Base-by-base conservation (phyloP, 371 early-diverging fungal genomes). In the Apophysomyces ossiformis region DNA sequence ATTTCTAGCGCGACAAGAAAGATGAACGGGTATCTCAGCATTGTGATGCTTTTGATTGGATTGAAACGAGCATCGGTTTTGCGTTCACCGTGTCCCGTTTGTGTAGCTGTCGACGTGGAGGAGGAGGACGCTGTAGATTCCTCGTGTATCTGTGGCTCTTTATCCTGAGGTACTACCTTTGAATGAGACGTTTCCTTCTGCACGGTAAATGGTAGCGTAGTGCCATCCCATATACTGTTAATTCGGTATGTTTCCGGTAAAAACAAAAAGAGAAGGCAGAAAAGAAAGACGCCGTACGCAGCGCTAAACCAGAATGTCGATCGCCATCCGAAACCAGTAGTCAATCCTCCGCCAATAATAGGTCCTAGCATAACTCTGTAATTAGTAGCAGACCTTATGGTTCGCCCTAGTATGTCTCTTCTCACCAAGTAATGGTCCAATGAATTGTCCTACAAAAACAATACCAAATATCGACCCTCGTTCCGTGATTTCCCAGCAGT, bases 191-290 rank as follows among this genome's bases (percentile, higher is more conserved):
- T 7, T 11, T 50, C 54, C 21, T 50, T 50, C 5, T 16, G 21
- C 0, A 1, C 21, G 9, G 21, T 9, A 21, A 18, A 50, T 5
- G 54, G 54, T 50, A 50, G 21, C 5, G 9, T 21, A 9, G n/a
- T 8, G 7, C 4, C 21, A 16, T 63, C 68, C 75, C 73, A 73
- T 13, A 41, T 46, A 50, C 60, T 36, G 13, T 85, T 82, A 18
- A 72, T 43, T 9, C 90, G 86, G 60, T 89, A 89, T 0, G 92
- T 92, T 66, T 93, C 93, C 2, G 92, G 92, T 63, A 92, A 68
- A 41, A 86, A 79, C 61, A 89, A 73, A 41, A 87, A 74, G 7
- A 87, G 69, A 32, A 88, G 73, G 4, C 82, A 15, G 35, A 85
- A 74, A 47, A 89, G 71, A 16, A 88, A 65, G 4, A 79, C 71